Percentiles rank a stretch among this genome's conserved stretches.
These are phyloP conservation scores for Solanum stenotomum DNA, from an alignment of 257 asterid species.

Conservation along the genomic window DNA sequence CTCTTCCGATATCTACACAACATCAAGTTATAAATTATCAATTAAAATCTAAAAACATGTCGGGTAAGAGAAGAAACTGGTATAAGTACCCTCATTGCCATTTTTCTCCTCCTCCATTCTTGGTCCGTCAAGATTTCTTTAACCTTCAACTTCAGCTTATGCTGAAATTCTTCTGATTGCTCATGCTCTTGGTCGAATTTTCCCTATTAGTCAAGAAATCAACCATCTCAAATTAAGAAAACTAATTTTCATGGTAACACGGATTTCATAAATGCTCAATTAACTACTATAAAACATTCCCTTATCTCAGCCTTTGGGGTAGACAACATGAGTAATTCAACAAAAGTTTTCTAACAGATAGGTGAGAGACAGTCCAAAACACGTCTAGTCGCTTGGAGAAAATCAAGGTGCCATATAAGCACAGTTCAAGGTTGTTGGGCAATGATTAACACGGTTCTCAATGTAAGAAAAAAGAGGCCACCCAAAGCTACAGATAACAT, in stretches of 20 bases:
- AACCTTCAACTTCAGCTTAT: constrained; percentile 85
- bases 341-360: not conserved
- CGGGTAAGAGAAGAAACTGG: not conserved
- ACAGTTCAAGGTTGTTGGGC: not conserved
- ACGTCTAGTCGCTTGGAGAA: not conserved
- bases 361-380: not conserved
- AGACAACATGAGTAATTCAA: not conserved
- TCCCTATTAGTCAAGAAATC: constrained; percentile 35
- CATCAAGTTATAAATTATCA: not conserved
- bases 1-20: constrained; percentile 84
- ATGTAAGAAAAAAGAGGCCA: not conserved
- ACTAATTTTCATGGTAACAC: not conserved
- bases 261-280: not conserved
- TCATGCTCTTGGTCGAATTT: constrained; percentile 84
- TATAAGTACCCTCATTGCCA: constrained; percentile 85
- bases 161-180: constrained; percentile 74
- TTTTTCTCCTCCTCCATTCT: constrained; percentile 99
- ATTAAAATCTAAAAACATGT: not conserved
- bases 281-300: not conserved
- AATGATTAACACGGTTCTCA: not conserved
- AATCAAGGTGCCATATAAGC: not conserved
- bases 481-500: not conserved
- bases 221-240: not conserved
- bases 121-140: constrained; percentile 92
- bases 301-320: not conserved